phyloP scores from a whole-genome alignment of 176 grass and related monocot genomes.

The Poa annua region DNA sequence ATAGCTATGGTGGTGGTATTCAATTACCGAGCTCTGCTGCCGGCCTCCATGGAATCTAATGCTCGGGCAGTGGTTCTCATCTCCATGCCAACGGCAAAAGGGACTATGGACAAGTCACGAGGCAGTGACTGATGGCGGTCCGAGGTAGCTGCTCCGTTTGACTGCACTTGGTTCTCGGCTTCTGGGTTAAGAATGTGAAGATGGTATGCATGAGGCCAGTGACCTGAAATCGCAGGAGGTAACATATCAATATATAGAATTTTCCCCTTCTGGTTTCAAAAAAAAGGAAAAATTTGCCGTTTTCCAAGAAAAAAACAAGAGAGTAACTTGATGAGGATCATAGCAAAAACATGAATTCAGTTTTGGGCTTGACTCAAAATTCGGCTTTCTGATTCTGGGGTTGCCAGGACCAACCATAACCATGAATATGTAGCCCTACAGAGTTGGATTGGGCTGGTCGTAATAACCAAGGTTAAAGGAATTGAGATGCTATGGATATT shows the following conservation, averaged over 20 bases:
- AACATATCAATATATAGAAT: not conserved
- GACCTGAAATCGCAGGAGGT: constrained; percentile 18
- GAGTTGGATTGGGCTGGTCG: too few relatives aligned
- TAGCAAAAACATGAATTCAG: too few relatives aligned
- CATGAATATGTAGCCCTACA: not conserved
- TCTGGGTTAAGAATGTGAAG: constrained; percentile 41
- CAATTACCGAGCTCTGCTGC: too few relatives aligned
- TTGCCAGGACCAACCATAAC: not conserved
- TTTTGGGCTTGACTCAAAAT: too few relatives aligned
- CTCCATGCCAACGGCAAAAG: constrained; percentile 20
- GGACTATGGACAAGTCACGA: not conserved
- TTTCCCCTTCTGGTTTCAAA: too few relatives aligned
- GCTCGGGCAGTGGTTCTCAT: constrained; percentile 8
- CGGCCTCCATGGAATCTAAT: constrained; percentile 12
- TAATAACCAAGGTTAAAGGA: not conserved
- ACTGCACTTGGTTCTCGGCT: not conserved
- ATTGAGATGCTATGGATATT: not conserved
- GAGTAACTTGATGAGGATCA: too few relatives aligned
- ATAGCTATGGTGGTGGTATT: too few relatives aligned
- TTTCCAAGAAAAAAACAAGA: too few relatives aligned
- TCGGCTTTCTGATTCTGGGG: too few relatives aligned
- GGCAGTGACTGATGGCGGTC: constrained; percentile 20
- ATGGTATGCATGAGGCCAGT: constrained; percentile 54
- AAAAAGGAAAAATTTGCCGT: too few relatives aligned
- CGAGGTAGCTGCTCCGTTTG: not conserved